These are phyloP conservation scores for Cordyceps javanica DNA, from an alignment of 2,329 filamentous ascomycete genomes.

Conservation along the genomic window DNA sequence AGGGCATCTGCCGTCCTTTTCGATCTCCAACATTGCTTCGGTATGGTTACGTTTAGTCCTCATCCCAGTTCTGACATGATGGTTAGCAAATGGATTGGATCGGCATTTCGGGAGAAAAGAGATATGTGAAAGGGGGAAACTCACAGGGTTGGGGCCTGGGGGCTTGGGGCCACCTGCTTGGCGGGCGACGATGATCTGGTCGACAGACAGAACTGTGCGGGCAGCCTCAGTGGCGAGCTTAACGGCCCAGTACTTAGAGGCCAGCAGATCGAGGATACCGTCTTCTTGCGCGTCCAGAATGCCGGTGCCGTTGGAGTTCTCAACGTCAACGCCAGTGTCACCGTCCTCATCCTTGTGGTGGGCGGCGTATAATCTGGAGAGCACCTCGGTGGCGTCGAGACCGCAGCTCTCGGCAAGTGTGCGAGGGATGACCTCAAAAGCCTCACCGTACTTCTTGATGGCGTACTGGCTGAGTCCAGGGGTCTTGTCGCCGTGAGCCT, in stretches of 20 bases:
- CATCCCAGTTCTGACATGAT: conserved; percentile 51
- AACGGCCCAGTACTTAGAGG: conserved; percentile 94
- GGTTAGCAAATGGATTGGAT: neutral
- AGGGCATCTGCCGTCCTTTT: neutral
- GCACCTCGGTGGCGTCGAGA: conserved; percentile 92
- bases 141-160: conserved; percentile 77
- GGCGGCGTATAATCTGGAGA: conserved; percentile 86
- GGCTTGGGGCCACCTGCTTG: conserved; percentile 97
- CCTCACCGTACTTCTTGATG: conserved; percentile 95
- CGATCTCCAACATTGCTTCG: conserved; percentile 19
- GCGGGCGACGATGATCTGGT: conserved; percentile 97
- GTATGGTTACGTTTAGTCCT: conserved; percentile 40
- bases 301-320: conserved; percentile 76
- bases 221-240: conserved; percentile 93
- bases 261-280: conserved; percentile 86
- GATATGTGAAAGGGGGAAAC: conserved; percentile 18
- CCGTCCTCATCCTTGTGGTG: conserved; percentile 85
- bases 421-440: conserved; percentile 93
- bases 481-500: conserved; percentile 84
- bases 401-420: conserved; percentile 93
- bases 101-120: fast-evolving
- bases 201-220: conserved; percentile 87
- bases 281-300: conserved; percentile 80
- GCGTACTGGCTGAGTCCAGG: conserved; percentile 90
- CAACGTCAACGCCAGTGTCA: conserved; percentile 90